Evolutionary conservation across 2,329 filamentous ascomycete genomes (phyloP), one percentile per base, ranked within the genome.

Genomic region (Fusarium verrucosum): DNA sequence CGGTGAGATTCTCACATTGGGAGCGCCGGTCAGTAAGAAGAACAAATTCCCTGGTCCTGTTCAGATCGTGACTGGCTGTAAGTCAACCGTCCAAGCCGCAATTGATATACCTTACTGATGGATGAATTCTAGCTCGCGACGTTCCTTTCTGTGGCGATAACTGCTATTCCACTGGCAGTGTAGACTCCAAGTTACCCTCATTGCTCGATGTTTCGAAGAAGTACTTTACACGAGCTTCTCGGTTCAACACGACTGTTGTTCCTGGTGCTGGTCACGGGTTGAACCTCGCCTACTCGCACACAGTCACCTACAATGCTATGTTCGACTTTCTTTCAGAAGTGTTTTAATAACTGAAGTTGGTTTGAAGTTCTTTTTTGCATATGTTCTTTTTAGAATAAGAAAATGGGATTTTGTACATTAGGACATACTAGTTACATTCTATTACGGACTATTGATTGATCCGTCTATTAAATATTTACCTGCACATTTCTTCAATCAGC

Each of bases 81-180:
- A 73, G 76, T 69, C 7, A 17, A 5, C 13, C 11, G 7, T 25
- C 16, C n/a, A 9, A 14, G 3, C 8, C 8, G 7, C 16, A 33
- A 37, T 42, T 42, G 41, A 14, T 33, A 26, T 3, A 2, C 3
- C 2, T 8, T 45, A 62, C 75, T 51, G 14, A 61, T 36, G 20
- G 14, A 61, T 36, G 20, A 26, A n/a, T 14, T 4, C 16, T 14
- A 82, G 80, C 80, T 19, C 72, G 73, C 13, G 83, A 87, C 44
- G 56, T 83, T 11, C 82, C 84, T 7, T 89, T 86, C 73, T 90
- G 88, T 58, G 87, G 87, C 5, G 85, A 86, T 23, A 82, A 89
- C 73, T 89, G 87, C 75, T 70, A 77, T 4, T 77, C 74, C 19
- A 84, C 81, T 0, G 77, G 75, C 14, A 65, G 73, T 36, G 72